Evolutionary conservation across 129 eudicot species (phyloP).

Genomic region (Pittosporum tobira): DNA sequence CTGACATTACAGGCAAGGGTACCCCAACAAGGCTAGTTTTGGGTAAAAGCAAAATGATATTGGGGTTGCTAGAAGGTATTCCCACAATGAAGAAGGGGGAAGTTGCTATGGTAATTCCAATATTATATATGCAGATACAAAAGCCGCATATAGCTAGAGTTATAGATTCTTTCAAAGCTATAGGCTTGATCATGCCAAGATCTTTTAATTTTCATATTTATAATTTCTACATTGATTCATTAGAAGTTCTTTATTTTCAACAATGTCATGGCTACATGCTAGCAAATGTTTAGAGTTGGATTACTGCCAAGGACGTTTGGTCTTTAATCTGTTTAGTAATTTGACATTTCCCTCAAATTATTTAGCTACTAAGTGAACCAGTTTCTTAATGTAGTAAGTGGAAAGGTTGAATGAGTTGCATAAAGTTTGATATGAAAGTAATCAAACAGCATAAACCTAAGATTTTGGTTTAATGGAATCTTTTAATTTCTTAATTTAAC

Average conservation of each 20-base stretch:
- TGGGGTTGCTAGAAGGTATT: slow-evolving; percentile 93
- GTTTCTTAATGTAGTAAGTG: background rate
- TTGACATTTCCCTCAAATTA: background rate
- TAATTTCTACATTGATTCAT: background rate
- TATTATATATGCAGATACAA: background rate
- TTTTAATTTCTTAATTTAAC: slow-evolving; percentile 3
- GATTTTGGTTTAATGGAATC: background rate
- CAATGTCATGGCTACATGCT: background rate
- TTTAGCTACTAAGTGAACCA: no score
- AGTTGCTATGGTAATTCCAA: slow-evolving; percentile 71
- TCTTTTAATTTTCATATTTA: background rate
- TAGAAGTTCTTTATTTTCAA: background rate
- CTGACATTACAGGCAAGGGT: slow-evolving; percentile 62
- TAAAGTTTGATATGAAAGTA: background rate
- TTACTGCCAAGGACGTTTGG: background rate
- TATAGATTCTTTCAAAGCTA: background rate
- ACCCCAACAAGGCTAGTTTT: slow-evolving; percentile 67
- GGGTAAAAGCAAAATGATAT: slow-evolving; percentile 91
- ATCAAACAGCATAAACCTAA: background rate
- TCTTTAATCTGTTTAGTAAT: background rate
- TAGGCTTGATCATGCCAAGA: background rate
- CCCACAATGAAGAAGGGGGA: slow-evolving; percentile 95
- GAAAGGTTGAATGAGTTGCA: background rate
- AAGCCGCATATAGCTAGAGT: background rate
- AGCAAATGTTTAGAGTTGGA: background rate